A percentile compares a stretch with the other conserved stretches of the same genome.
phyloP scores from a whole-genome alignment of 176 grass and related monocot genomes.

The Oryza australiensis region DNA sequence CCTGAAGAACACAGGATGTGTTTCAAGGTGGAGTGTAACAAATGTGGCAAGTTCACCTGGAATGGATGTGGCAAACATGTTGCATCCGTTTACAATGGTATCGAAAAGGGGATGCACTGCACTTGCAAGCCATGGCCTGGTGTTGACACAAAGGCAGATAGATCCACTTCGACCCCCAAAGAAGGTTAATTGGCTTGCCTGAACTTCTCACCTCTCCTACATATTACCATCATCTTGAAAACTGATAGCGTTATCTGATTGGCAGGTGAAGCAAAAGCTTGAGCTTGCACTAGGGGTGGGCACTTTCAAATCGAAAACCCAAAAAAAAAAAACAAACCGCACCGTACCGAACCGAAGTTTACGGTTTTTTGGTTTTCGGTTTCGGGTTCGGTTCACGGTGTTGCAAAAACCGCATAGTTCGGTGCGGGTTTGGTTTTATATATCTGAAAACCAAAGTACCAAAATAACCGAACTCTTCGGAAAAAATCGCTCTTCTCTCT shows the following conservation, averaged over 20 bases:
- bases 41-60: constrained; percentile 57
- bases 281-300: background rate
- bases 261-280: constrained; percentile 41
- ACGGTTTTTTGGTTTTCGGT: too few relatives aligned
- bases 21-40: constrained; percentile 50
- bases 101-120: constrained; percentile 63
- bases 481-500: too few relatives aligned
- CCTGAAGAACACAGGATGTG: constrained; percentile 36
- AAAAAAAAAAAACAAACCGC: too few relatives aligned
- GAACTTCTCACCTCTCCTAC: background rate
- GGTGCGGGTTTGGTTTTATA: too few relatives aligned
- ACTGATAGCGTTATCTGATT: background rate
- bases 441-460: too few relatives aligned
- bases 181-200: constrained; percentile 18
- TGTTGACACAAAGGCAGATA: constrained; percentile 4
- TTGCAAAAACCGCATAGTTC: too few relatives aligned
- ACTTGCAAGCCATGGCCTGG: constrained; percentile 49
- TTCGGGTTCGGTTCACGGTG: too few relatives aligned
- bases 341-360: too few relatives aligned
- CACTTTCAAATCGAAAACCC: too few relatives aligned
- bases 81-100: background rate
- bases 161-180: background rate
- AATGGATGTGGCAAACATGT: constrained; percentile 52
- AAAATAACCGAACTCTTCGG: too few relatives aligned
- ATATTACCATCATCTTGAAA: background rate